Evolutionary conservation across 1,284 basidiomycete genomes (phyloP).

Genomic region (Trametes pubescens): DNA sequence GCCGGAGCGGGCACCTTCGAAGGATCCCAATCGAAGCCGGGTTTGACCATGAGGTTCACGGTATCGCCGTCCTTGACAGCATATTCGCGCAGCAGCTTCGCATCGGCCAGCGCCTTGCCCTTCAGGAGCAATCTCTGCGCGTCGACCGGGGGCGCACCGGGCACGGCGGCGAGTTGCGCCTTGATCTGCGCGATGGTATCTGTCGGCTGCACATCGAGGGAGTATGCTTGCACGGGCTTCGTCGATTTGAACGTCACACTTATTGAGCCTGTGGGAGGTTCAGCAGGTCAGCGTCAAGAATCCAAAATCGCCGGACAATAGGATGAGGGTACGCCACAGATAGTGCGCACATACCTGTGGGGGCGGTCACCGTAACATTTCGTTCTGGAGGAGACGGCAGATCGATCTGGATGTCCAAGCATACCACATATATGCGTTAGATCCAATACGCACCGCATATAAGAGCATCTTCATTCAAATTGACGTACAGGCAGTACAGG

Average conservation of each 20-base stretch:
- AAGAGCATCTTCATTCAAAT: background rate
- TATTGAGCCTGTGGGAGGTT: constrained; percentile 55
- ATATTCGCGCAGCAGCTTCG: constrained; percentile 90
- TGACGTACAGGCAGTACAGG: constrained; percentile 71
- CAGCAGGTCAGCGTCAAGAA: background rate
- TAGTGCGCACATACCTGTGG: constrained; percentile 46
- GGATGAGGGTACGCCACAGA: background rate
- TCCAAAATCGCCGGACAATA: background rate
- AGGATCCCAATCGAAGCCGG: constrained; percentile 74
- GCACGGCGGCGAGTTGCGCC: constrained; percentile 66
- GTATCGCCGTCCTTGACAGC: constrained; percentile 80
- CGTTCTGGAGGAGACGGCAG: constrained; percentile 66
- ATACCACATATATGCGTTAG: background rate
- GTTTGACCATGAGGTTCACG: constrained; percentile 86
- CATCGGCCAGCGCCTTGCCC: constrained; percentile 90
- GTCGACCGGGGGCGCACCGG: constrained; percentile 73
- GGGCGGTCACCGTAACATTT: constrained; percentile 46
- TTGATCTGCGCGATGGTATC: constrained; percentile 87
- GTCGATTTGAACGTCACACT: constrained; percentile 86
- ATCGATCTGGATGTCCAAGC: constrained; percentile 52
- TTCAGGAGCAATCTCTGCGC: constrained; percentile 87
- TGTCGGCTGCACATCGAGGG: constrained; percentile 73
- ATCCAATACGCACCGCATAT: constrained; percentile 3
- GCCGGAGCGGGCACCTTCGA: constrained; percentile 42
- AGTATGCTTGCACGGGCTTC: constrained; percentile 84